Percentiles rank a stretch among this genome's conserved stretches.
phyloP scores from a whole-genome alignment of 2,329 filamentous ascomycete genomes.

The Xylariaceae sp. region DNA sequence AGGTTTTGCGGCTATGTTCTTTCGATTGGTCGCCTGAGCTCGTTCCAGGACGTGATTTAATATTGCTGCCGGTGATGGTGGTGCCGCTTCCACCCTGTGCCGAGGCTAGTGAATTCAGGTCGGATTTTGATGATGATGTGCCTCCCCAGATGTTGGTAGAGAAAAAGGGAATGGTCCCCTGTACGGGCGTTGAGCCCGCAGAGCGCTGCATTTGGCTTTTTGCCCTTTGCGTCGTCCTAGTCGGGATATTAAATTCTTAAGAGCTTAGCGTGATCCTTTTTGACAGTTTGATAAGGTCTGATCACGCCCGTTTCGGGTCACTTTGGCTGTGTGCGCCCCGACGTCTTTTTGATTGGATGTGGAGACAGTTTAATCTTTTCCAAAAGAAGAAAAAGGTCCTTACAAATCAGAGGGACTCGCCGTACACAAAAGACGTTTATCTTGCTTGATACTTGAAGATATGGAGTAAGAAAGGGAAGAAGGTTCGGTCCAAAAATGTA shows the following conservation, averaged over 20 bases:
- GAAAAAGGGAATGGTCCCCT: conserved; percentile 37
- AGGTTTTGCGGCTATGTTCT: conserved; percentile 56
- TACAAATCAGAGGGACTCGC: neutral
- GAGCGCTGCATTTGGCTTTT: conserved; percentile 27
- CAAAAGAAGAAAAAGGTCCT: no score
- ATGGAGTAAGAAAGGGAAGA: neutral
- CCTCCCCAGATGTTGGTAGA: conserved; percentile 41
- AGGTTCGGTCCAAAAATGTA: neutral
- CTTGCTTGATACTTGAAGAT: no score
- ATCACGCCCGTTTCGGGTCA: conserved; percentile 6
- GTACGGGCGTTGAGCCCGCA: conserved; percentile 23
- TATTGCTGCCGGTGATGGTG: conserved; percentile 23
- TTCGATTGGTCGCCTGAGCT: conserved; percentile 43
- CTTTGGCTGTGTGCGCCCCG: neutral
- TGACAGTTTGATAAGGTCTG: conserved; percentile 16
- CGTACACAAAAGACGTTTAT: no score
- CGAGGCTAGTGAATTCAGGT: conserved; percentile 24
- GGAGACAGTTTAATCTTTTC: conserved; percentile 2
- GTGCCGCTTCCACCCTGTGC: conserved; percentile 12
- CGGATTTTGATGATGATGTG: conserved; percentile 31
- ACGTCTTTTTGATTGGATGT: conserved; percentile 21
- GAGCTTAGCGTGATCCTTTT: conserved; percentile 27
- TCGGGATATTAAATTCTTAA: conserved; percentile 22
- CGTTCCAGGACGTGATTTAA: conserved; percentile 44
- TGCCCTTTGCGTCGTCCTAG: conserved; percentile 13